These are phyloP conservation scores for Urochloa ruziziensis DNA, from an alignment of 176 grass and related monocot species.

Conservation along the genomic window DNA sequence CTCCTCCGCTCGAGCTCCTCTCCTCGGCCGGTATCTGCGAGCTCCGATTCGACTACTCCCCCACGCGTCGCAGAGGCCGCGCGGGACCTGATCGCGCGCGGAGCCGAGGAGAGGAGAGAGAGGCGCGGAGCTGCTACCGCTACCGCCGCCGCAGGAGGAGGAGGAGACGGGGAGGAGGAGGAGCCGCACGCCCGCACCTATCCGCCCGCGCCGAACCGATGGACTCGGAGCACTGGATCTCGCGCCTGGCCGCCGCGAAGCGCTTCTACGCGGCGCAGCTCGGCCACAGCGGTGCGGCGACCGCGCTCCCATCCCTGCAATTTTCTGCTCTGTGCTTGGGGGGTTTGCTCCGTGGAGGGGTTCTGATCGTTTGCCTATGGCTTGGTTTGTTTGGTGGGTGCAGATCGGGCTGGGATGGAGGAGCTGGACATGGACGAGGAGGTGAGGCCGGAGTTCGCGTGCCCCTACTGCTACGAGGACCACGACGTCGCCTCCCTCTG, in stretches of 20 bases:
- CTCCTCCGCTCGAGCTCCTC: neutral
- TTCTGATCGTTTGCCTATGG: neutral
- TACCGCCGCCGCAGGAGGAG: neutral
- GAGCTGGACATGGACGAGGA: constrained; percentile 85
- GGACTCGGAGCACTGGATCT: constrained; percentile 97
- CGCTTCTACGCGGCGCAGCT: constrained; percentile 73
- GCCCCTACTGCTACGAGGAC: constrained; percentile 99
- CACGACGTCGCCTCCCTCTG: constrained; percentile 79
- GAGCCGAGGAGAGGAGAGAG: constrained; percentile 28
- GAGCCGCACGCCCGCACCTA: neutral
- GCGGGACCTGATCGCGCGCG: neutral
- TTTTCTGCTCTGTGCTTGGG: neutral
- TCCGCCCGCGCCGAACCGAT: constrained; percentile 24
- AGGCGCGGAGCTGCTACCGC: neutral
- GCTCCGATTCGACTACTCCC: neutral
- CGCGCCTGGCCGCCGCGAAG: constrained; percentile 86
- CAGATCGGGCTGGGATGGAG: constrained; percentile 74
- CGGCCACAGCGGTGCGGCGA: constrained; percentile 48
- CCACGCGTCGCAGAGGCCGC: neutral
- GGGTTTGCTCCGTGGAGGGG: neutral
- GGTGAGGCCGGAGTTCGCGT: constrained; percentile 71
- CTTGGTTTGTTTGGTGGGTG: neutral
- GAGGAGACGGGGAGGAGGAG: neutral
- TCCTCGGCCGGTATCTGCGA: neutral
- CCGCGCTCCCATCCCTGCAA: neutral